These are phyloP conservation scores for Pueraria montana DNA, from an alignment of 306 rosid species.

Conservation along the genomic window DNA sequence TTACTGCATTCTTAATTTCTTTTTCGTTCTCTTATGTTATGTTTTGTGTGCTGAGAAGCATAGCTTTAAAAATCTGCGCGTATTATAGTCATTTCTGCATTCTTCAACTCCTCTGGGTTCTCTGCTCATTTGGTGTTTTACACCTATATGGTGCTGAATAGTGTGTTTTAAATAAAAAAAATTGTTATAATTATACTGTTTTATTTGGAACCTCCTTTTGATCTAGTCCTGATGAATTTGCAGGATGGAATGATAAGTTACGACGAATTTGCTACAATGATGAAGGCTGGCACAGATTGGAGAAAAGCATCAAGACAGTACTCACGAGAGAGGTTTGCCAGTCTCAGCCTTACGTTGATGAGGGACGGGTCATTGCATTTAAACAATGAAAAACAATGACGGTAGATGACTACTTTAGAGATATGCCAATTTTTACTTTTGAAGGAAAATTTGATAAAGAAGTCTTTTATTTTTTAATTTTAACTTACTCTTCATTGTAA, in stretches of 20 bases:
- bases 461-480: conserved; percentile 39
- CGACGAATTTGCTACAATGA: conserved; percentile 88
- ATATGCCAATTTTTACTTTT: conserved; percentile 30
- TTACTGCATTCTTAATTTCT: too few relatives aligned
- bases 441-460: conserved; percentile 46
- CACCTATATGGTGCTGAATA: neutral
- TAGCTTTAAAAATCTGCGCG: too few relatives aligned
- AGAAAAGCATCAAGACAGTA: conserved; percentile 97
- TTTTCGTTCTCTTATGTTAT: too few relatives aligned
- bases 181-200: neutral
- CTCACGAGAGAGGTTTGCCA: conserved; percentile 90
- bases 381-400: conserved; percentile 52
- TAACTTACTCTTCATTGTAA: conserved; percentile 48
- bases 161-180: neutral
- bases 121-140: neutral
- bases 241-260: conserved; percentile 95
- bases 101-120: too few relatives aligned
- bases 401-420: conserved; percentile 48
- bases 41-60: too few relatives aligned
- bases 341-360: conserved; percentile 74
- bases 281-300: conserved; percentile 99
- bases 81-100: too few relatives aligned
- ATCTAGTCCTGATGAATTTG: conserved; percentile 42
- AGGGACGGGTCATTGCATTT: conserved; percentile 79
- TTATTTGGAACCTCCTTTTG: conserved; percentile 37